Conservation (phyloP, 1,284 basidiomycete genomes). For the Malassezia globosa region DNA sequence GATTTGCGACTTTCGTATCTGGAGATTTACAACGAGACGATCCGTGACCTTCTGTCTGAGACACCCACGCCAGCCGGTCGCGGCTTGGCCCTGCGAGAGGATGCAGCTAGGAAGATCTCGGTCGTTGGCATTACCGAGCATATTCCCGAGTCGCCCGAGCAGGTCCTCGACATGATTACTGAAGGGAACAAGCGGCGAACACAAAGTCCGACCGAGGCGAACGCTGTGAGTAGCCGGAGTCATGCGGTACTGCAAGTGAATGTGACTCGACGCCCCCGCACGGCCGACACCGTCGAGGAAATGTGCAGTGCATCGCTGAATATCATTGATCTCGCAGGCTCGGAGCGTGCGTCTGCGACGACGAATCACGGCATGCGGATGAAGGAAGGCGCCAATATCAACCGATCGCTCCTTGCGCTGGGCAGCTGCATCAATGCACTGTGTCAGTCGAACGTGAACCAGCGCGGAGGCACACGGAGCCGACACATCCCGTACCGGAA, state of each 20-base stretch:
- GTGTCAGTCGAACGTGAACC: constrained; percentile 34
- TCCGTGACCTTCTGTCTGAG: constrained; percentile 40
- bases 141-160: constrained; percentile 34
- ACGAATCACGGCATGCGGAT: constrained; percentile 45
- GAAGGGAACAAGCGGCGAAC: constrained; percentile 44
- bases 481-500: constrained; percentile 45
- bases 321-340: constrained; percentile 46
- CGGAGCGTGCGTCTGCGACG: constrained; percentile 43
- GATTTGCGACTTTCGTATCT: constrained; percentile 42
- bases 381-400: constrained; percentile 48
- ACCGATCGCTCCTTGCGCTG: constrained; percentile 45
- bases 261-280: constrained; percentile 41
- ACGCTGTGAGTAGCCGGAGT: constrained; percentile 41
- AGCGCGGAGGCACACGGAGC: constrained; percentile 16
- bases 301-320: constrained; percentile 43
- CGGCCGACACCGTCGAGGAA: constrained; percentile 37
- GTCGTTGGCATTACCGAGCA: constrained; percentile 47
- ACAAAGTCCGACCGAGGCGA: constrained; percentile 45
- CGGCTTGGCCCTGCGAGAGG: constrained; percentile 40
- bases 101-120: constrained; percentile 40
- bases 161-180: constrained; percentile 40
- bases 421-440: constrained; percentile 47
- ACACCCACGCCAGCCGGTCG: constrained; percentile 38
- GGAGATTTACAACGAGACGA: constrained; percentile 47
- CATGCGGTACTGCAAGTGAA: constrained; percentile 47